These are phyloP conservation scores for Heliamphora pulchella DNA, from an alignment of 179 eudicot species.

Conservation along the genomic window DNA sequence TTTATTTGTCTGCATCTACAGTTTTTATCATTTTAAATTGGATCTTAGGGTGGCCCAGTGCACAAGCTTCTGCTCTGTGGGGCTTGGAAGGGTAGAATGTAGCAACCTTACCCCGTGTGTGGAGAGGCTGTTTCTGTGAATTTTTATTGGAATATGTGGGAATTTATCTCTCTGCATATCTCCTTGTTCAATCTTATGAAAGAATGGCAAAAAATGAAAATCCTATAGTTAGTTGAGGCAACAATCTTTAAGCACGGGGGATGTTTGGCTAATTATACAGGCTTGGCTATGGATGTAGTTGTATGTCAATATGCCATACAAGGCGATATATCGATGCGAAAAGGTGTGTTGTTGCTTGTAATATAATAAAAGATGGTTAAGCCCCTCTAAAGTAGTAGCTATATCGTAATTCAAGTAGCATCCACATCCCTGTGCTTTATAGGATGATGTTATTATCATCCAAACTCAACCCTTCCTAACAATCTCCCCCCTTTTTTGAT, in stretches of 20 bases:
- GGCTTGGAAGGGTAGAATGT: too few relatives aligned
- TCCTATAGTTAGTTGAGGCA: neutral
- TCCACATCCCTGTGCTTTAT: neutral
- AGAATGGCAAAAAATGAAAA: neutral
- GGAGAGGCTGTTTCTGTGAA: too few relatives aligned
- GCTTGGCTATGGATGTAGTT: neutral
- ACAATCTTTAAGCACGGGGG: neutral
- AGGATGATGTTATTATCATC: too few relatives aligned
- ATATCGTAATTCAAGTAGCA: neutral
- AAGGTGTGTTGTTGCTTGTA: neutral
- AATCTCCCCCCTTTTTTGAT: too few relatives aligned
- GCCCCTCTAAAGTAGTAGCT: neutral
- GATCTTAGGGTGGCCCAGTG: too few relatives aligned
- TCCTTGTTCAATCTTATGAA: neutral
- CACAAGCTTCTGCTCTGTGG: too few relatives aligned
- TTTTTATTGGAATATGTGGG: neutral
- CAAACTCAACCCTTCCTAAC: too few relatives aligned
- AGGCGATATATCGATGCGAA: neutral
- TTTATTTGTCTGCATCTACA: neutral
- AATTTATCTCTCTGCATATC: neutral
- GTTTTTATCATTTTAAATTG: too few relatives aligned
- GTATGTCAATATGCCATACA: neutral
- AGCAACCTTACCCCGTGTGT: too few relatives aligned
- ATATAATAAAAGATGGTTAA: neutral
- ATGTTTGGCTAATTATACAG: neutral